Percentiles rank a stretch among this genome's conserved stretches.
phyloP scores from a whole-genome alignment of 305 asterid genomes.

The Solanum chacoense region DNA sequence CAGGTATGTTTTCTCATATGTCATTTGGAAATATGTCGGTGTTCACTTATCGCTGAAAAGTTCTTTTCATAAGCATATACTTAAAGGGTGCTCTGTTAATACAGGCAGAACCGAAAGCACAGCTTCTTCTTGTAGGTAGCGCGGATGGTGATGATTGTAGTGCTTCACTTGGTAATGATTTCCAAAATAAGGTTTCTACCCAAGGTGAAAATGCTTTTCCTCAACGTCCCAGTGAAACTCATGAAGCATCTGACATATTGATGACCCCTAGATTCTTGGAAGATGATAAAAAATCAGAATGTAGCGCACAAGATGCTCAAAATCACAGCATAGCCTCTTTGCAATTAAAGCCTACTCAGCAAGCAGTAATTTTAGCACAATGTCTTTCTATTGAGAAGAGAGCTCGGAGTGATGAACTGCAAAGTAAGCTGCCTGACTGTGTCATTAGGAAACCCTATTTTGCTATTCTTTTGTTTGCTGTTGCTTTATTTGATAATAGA shows the following conservation, averaged over 20 bases:
- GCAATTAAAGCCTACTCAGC: conserved; percentile 59
- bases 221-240: conserved; percentile 40
- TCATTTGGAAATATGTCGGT: not conserved
- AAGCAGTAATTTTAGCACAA: conserved; percentile 71
- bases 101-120: conserved; percentile 86
- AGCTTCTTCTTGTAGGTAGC: conserved; percentile 56
- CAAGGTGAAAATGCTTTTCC: conserved; percentile 18
- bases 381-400: conserved; percentile 65
- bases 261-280: conserved; percentile 66
- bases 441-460: not conserved
- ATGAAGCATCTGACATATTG: conserved; percentile 71
- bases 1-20: conserved; percentile 46
- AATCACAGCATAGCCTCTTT: conserved; percentile 27
- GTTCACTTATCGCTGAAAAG: not conserved
- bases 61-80: not conserved
- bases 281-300: conserved; percentile 27
- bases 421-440: conserved; percentile 33
- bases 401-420: conserved; percentile 72
- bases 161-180: conserved; percentile 19
- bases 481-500: not conserved
- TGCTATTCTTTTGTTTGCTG: not conserved
- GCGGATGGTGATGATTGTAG: conserved; percentile 19
- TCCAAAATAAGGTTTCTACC: conserved; percentile 11
- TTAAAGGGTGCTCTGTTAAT: conserved; percentile 17
- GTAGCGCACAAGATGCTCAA: conserved; percentile 24